Conservation (phyloP, 805 yeast genomes). For the Nematodospora valgi region DNA sequence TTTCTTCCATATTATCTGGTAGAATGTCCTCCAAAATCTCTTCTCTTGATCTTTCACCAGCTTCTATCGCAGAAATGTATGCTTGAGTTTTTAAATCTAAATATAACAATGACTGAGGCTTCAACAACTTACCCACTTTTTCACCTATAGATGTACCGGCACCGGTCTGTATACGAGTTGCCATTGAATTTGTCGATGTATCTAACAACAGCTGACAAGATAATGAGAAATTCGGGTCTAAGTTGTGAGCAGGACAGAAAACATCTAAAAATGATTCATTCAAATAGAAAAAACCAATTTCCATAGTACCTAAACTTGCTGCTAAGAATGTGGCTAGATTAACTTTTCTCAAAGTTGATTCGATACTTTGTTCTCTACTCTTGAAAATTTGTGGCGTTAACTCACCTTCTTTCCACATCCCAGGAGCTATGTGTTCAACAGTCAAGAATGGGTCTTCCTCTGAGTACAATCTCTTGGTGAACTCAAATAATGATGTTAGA, state of each 20-base stretch:
- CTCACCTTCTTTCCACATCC: conserved; percentile 64
- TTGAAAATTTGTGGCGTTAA: conserved; percentile 54
- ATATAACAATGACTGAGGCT: conserved; percentile 75
- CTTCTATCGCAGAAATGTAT: conserved; percentile 79
- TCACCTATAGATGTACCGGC: conserved; percentile 33
- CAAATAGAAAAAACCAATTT: conserved; percentile 82
- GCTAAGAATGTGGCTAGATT: conserved; percentile 84
- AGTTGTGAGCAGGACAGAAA: conserved; percentile 72
- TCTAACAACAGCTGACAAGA: conserved; percentile 12
- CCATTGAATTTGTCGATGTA: conserved; percentile 1
- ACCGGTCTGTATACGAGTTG: conserved; percentile 21
- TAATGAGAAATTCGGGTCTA: conserved; percentile 46
- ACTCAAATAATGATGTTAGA: conserved; percentile 72
- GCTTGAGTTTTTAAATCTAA: conserved; percentile 94
- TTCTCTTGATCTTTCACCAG: conserved; percentile 54
- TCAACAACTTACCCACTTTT: conserved; percentile 57
- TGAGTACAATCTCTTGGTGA: conserved; percentile 65
- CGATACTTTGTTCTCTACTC: conserved; percentile 59
- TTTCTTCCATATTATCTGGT: conserved; percentile 58
- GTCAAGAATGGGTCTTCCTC: conserved; percentile 71
- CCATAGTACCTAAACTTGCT: conserved; percentile 81
- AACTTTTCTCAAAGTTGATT: conserved; percentile 71
- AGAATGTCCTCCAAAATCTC: conserved; percentile 75
- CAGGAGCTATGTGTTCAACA: conserved; percentile 68
- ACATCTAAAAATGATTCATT: conserved; percentile 83